Conservation (phyloP, 192 early-diverging fungal species). For the Coemansia sp. region DNA sequence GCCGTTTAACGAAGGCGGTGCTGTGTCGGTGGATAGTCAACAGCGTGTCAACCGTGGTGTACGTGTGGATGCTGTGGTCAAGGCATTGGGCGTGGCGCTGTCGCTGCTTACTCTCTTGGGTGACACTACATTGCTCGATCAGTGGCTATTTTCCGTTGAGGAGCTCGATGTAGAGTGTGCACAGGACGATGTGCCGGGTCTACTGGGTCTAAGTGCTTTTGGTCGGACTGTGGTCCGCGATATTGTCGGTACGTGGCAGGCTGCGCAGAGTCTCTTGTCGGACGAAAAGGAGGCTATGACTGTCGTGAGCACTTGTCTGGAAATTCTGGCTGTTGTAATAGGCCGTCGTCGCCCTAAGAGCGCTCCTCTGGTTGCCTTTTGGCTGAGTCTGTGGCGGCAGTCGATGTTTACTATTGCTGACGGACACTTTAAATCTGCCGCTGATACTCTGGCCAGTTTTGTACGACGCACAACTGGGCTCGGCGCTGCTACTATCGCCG, state of each 20-base stretch:
- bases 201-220: constrained; percentile 2
- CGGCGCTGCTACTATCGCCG: neutral
- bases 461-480: neutral
- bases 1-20: neutral
- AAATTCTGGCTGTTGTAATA: constrained; percentile 3
- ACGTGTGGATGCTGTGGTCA: constrained; percentile 3
- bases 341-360: neutral
- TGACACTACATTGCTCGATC: constrained; percentile 4
- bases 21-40: neutral
- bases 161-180: neutral
- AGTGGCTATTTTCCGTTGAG: constrained; percentile 7
- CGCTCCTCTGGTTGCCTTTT: constrained; percentile 14
- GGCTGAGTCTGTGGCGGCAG: constrained; percentile 37
- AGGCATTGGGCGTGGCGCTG: constrained; percentile 7
- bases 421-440: neutral
- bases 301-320: neutral
- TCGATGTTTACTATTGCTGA: constrained; percentile 1
- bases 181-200: neutral
- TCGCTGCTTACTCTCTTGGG: constrained; percentile 3
- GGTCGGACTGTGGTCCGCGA: constrained; percentile 25
- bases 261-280: neutral
- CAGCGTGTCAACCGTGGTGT: neutral
- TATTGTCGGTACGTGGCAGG: constrained; percentile 7
- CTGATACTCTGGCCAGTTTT: constrained; percentile 6
- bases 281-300: neutral